These are phyloP conservation scores for Mollisia scopiformis DNA, from an alignment of 2,329 filamentous ascomycete genomes.

Conservation along the genomic window DNA sequence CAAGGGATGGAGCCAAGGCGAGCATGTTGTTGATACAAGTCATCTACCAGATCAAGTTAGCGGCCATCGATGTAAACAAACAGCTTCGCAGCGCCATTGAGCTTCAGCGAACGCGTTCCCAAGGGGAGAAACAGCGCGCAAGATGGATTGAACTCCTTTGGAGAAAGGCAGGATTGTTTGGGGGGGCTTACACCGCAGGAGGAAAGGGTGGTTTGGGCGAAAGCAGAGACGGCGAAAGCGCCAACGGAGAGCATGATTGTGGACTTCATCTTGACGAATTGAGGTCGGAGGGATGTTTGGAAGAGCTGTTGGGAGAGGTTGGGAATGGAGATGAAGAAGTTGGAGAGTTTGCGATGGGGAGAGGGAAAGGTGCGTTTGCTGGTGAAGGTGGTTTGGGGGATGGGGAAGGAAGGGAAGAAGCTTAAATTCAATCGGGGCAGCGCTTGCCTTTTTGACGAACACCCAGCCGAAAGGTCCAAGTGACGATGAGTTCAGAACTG, in stretches of 20 bases:
- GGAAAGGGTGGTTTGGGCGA: conserved; percentile 33
- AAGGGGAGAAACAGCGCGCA: background rate
- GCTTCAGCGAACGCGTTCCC: background rate
- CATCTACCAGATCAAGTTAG: conserved; percentile 33
- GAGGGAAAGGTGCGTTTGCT: background rate
- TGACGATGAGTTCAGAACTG: background rate
- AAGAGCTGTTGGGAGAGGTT: background rate
- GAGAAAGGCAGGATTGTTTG: background rate
- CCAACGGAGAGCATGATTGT: conserved; percentile 29
- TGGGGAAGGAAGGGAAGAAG: background rate
- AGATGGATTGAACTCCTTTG: background rate
- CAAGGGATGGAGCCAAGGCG: conserved; percentile 42
- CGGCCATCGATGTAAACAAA: background rate
- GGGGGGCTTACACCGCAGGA: conserved; percentile 36
- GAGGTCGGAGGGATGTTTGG: background rate
- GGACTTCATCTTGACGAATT: conserved; percentile 35
- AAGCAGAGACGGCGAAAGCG: conserved; percentile 29
- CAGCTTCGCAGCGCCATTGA: background rate
- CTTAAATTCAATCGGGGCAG: background rate
- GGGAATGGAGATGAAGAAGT: conserved; percentile 4
- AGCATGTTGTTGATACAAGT: conserved; percentile 50
- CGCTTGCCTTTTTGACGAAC: background rate
- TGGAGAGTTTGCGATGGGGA: background rate
- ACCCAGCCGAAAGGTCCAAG: background rate
- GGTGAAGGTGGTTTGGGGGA: background rate